A percentile compares a stretch with the other conserved stretches of the same genome.
These are phyloP conservation scores for Leccinum aurantiacum DNA, from an alignment of 768 basidiomycete species.

Conservation along the genomic window DNA sequence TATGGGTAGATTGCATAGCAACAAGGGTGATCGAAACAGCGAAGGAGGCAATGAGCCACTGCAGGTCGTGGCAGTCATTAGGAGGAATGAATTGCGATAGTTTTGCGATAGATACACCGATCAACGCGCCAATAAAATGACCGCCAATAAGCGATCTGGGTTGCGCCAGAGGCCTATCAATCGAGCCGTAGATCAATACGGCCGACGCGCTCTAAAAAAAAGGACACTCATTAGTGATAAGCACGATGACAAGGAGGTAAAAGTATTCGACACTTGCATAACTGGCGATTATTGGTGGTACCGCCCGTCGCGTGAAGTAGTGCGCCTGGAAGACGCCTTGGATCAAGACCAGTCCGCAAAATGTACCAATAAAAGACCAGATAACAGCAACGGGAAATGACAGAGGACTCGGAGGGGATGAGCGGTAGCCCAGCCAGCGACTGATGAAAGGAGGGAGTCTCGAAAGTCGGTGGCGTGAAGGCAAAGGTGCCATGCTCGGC, in stretches of 20 bases:
- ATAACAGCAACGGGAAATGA: constrained; percentile 3
- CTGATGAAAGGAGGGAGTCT: constrained; percentile 4
- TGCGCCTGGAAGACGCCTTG: constrained; percentile 51
- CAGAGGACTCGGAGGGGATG: constrained; percentile 8
- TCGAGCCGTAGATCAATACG: constrained; percentile 52
- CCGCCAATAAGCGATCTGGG: constrained; percentile 52
- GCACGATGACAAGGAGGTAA: not conserved
- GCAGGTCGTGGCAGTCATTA: constrained; percentile 43
- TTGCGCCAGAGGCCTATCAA: constrained; percentile 52
- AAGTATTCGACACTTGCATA: constrained; percentile 17
- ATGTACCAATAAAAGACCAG: constrained; percentile 56
- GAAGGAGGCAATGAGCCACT: constrained; percentile 41
- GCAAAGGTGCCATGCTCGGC: not conserved
- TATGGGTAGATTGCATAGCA: constrained; percentile 50
- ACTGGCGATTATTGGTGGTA: constrained; percentile 25
- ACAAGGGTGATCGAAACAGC: constrained; percentile 44
- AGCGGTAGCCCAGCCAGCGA: constrained; percentile 16
- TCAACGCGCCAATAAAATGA: constrained; percentile 40
- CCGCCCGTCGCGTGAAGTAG: constrained; percentile 46
- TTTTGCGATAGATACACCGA: constrained; percentile 51
- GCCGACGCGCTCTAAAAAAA: constrained; percentile 50
- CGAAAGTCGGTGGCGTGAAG: constrained; percentile 1
- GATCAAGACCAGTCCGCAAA: constrained; percentile 48
- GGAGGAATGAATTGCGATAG: constrained; percentile 47
- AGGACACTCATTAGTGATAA: not conserved